These are phyloP conservation scores for Penicillium canariense DNA, from an alignment of 495 filamentous ascomycete species.

Conservation along the genomic window DNA sequence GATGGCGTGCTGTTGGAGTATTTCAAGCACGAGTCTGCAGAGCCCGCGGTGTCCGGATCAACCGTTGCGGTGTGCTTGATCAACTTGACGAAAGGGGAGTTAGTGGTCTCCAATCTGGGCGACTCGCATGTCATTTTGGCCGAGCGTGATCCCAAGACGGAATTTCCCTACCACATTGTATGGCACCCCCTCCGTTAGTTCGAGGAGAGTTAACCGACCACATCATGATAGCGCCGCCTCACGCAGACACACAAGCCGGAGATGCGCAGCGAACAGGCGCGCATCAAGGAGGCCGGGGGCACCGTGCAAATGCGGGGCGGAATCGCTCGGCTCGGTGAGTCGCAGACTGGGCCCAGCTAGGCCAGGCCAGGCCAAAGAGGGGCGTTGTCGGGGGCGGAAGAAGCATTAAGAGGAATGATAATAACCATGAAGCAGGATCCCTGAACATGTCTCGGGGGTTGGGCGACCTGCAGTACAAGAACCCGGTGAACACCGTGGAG, in stretches of 20 bases:
- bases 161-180: conserved; percentile 32
- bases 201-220: conserved; percentile 4
- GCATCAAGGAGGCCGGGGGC: conserved; percentile 40
- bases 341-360: not conserved
- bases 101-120: conserved; percentile 41
- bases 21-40: conserved; percentile 26
- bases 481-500: conserved; percentile 32
- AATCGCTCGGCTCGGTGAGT: conserved; percentile 34
- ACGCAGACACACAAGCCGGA: conserved; percentile 40
- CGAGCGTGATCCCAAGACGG: conserved; percentile 30
- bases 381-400: not conserved
- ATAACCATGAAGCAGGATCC: conserved; percentile 20
- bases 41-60: conserved; percentile 34
- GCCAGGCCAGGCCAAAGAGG: not conserved
- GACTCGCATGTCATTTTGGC: conserved; percentile 42
- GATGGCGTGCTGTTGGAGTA: conserved; percentile 32
- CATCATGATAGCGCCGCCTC: conserved; percentile 29
- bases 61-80: conserved; percentile 39
- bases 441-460: conserved; percentile 46
- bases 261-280: conserved; percentile 27
- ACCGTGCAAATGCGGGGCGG: conserved; percentile 26
- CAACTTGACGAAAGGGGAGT: conserved; percentile 35
- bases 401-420: not conserved
- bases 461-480: conserved; percentile 46
- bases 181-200: not conserved